These are phyloP conservation scores for Mortierella sp. DNA, from an alignment of 371 early-diverging fungal species.

Conservation along the genomic window DNA sequence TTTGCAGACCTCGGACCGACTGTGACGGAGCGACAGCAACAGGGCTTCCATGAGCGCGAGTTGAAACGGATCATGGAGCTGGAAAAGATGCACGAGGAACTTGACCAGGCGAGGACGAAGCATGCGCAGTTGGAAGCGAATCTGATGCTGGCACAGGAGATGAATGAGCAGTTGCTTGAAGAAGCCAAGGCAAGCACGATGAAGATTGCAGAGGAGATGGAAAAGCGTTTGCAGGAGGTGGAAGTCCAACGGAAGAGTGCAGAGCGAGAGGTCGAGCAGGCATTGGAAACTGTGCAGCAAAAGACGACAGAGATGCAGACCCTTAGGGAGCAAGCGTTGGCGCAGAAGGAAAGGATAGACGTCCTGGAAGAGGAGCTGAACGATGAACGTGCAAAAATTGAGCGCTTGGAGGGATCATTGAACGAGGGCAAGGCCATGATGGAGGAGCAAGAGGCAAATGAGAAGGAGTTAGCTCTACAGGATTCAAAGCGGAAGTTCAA, in stretches of 20 bases:
- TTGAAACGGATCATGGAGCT: slow-evolving; percentile 44
- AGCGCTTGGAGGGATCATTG: slow-evolving; percentile 30
- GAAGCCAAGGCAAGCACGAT: slow-evolving; percentile 32
- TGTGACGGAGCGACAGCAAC: slow-evolving; percentile 38
- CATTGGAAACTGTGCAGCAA: slow-evolving; percentile 38
- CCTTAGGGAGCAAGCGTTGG: slow-evolving; percentile 36
- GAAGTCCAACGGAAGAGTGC: slow-evolving; percentile 44
- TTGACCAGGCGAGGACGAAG: slow-evolving; percentile 15
- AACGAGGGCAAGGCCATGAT: slow-evolving; percentile 38
- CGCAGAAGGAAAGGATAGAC: slow-evolving; percentile 42
- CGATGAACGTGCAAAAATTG: slow-evolving; percentile 25
- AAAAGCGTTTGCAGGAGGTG: slow-evolving; percentile 41
- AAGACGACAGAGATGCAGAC: slow-evolving; percentile 36
- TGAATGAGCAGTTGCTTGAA: slow-evolving; percentile 41
- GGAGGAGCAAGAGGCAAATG: slow-evolving; percentile 27
- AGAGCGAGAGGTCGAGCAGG: slow-evolving; percentile 40
- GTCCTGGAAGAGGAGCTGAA: slow-evolving; percentile 42
- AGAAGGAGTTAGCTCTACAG: slow-evolving; percentile 17
- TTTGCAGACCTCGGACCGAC: slow-evolving; percentile 41
- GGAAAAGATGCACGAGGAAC: slow-evolving; percentile 37
- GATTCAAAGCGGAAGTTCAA: slow-evolving; percentile 39
- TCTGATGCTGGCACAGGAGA: slow-evolving; percentile 43
- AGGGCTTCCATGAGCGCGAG: slow-evolving; percentile 51
- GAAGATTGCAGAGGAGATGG: slow-evolving; percentile 55
- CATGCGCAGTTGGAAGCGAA: slow-evolving; percentile 39